Base-by-base conservation (phyloP, 75 land plant genomes). In the Picea glauca region DNA sequence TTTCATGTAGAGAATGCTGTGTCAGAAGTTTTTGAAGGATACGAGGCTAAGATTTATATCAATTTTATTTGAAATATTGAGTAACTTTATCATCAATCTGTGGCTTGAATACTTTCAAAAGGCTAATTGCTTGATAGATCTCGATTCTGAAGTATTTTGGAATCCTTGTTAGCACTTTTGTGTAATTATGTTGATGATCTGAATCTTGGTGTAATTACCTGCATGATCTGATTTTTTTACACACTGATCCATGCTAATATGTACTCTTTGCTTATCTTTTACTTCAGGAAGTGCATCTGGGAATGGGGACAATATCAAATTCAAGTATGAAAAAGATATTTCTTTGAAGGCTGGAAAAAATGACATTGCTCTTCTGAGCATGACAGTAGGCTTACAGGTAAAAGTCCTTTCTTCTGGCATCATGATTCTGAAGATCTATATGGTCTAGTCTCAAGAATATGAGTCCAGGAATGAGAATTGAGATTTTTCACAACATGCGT, bases 321-420 rank as follows among this genome's bases (percentile, higher is more conserved):
- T 87, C 87, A 87, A 83, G 58, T 82, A 83, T 74, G 65, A 83
- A 60, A 79, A 32, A 58, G 84, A 91, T 12, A 78, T 94, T 35
- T 26, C 77, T 18, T 84, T 94, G 40, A 88, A 83, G 65, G 83
- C 89, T 62, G 97, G 97, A 54, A 83, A 85, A 77, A 94, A 94
- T 85, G 89, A 88, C 61, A 81, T 94, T 75, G 91, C 89, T 65
- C 65, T 94, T 12, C 72, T 94, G 46, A 90, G 97, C 87, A 90
- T 93, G 88, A 85, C 90, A 50, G 97, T 94, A 18, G 97, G 97
- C 58, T 77, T 90, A 77, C 90, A 92, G 86, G 96, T 91, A 78
- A 84, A 80, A 43, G 35, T 26, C 14, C 5, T 54, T 40, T 40
- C 12, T 32, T 26, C 23, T 26, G 20, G 46, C 14, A 13, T 23